Evolutionary conservation across 2,329 filamentous ascomycete genomes (phyloP).

Genomic region (Epichloe sylvatica): DNA sequence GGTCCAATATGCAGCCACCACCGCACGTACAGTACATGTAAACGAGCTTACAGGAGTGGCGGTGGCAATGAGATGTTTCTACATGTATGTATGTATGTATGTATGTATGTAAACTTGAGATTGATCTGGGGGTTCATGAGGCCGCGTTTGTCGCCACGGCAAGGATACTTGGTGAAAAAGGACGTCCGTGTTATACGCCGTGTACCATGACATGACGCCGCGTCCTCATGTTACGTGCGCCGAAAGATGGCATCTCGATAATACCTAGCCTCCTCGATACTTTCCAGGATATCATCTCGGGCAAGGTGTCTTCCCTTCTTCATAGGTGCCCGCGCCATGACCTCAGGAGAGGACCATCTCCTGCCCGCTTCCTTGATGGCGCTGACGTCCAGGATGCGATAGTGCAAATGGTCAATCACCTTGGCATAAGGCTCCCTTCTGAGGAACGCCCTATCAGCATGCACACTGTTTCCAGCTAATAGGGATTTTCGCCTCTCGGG

Average conservation of each 20-base stretch:
- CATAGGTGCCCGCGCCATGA: conserved; percentile 44
- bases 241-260: conserved; percentile 61
- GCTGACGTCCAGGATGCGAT: conserved; percentile 86
- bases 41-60: conserved; percentile 1
- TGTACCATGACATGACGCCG: neutral
- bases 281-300: conserved; percentile 81
- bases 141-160: no score
- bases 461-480: conserved; percentile 84
- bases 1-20: neutral
- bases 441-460: conserved; percentile 77
- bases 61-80: neutral
- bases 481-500: conserved; percentile 54
- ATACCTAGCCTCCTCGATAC: conserved; percentile 79
- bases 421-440: conserved; percentile 56
- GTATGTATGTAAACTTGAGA: neutral
- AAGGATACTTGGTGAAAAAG: no score
- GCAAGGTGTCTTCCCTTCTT: conserved; percentile 81
- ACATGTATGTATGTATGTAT: no score
- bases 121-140: no score
- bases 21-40: no score
- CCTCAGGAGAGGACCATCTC: conserved; percentile 50
- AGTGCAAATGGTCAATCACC: conserved; percentile 67
- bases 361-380: conserved; percentile 79
- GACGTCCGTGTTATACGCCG: neutral
- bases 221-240: conserved; percentile 11